A percentile compares a stretch with the other conserved stretches of the same genome.
phyloP scores from a whole-genome alignment of 1,139 yeast species.

The Geotrichum histeridarum region DNA sequence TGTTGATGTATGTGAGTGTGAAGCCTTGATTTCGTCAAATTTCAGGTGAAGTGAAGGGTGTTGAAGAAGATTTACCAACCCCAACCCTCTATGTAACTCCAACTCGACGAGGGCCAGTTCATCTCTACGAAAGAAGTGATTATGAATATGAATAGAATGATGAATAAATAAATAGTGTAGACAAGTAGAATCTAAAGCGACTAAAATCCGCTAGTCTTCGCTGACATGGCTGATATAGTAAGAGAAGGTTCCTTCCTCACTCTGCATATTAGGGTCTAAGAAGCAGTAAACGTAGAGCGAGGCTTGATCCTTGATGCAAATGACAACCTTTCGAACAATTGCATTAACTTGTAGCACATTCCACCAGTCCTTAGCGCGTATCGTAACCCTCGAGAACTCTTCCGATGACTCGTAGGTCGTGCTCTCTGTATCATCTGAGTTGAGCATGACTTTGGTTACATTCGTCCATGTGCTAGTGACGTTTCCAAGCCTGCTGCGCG shows the following conservation, averaged over 20 bases:
- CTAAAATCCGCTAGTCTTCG: not conserved
- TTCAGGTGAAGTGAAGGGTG: no score
- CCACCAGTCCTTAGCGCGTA: conserved; percentile 36
- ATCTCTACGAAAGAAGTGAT: no score
- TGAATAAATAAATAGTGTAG: no score
- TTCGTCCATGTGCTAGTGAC: conserved; percentile 9
- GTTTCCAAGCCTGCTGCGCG: conserved; percentile 3
- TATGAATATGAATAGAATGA: no score
- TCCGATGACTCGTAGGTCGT: not conserved
- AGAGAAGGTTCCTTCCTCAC: conserved; percentile 7
- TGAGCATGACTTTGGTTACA: not conserved
- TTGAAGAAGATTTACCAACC: no score
- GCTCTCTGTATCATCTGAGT: not conserved
- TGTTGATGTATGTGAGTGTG: no score
- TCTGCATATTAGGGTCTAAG: conserved; percentile 9
- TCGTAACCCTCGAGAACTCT: conserved; percentile 20
- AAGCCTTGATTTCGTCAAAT: no score
- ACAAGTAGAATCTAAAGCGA: not conserved
- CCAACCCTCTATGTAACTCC: no score
- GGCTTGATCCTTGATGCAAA: conserved; percentile 34
- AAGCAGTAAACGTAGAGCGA: conserved; percentile 36
- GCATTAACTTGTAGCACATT: conserved; percentile 32
- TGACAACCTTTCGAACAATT: conserved; percentile 31
- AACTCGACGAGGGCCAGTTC: no score
- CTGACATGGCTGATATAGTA: conserved; percentile 9